A percentile compares a stretch with the other conserved stretches of the same genome.
These are phyloP conservation scores for Leccinum pachyderme DNA, from an alignment of 1,284 basidiomycete genomes.

Conservation along the genomic window DNA sequence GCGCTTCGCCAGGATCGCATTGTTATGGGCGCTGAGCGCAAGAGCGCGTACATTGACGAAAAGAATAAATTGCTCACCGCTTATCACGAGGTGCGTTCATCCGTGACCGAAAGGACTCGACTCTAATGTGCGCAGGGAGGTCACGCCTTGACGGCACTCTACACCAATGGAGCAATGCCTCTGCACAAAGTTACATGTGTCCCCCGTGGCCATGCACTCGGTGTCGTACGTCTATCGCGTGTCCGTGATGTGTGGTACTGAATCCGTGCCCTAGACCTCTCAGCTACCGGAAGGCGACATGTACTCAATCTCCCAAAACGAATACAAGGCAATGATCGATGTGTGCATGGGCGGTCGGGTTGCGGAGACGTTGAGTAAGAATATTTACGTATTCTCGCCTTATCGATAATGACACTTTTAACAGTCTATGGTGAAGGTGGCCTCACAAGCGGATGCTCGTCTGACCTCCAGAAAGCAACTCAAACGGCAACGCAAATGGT, in stretches of 20 bases:
- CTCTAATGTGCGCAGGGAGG: slow-evolving; percentile 60
- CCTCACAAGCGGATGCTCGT: slow-evolving; percentile 87
- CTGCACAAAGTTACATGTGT: slow-evolving; percentile 96
- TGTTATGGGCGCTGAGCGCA: slow-evolving; percentile 91
- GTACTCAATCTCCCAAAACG: slow-evolving; percentile 65
- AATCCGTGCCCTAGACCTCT: slow-evolving; percentile 59
- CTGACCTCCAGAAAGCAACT: slow-evolving; percentile 81
- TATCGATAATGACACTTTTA: slow-evolving; percentile 8
- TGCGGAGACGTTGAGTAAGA: slow-evolving; percentile 83
- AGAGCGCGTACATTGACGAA: slow-evolving; percentile 82
- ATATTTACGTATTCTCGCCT: slow-evolving; percentile 1
- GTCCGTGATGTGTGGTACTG: slow-evolving; percentile 4
- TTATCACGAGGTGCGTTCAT: slow-evolving; percentile 76
- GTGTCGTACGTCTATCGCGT: slow-evolving; percentile 58
- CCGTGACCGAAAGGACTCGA: slow-evolving; percentile 3
- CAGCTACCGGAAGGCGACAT: slow-evolving; percentile 84
- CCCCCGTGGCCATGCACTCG: slow-evolving; percentile 89
- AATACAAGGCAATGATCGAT: slow-evolving; percentile 80
- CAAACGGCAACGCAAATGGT: slow-evolving; percentile 86
- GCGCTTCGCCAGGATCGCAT: slow-evolving; percentile 70
- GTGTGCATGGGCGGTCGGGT: slow-evolving; percentile 92
- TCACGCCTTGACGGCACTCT: slow-evolving; percentile 87
- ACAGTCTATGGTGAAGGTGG: slow-evolving; percentile 86
- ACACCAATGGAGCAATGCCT: slow-evolving; percentile 91
- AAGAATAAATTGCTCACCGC: slow-evolving; percentile 87